A percentile compares a stretch with the other conserved stretches of the same genome.
Conservation (phyloP, 257 asterid genomes). For the Osmanthus fragrans region DNA sequence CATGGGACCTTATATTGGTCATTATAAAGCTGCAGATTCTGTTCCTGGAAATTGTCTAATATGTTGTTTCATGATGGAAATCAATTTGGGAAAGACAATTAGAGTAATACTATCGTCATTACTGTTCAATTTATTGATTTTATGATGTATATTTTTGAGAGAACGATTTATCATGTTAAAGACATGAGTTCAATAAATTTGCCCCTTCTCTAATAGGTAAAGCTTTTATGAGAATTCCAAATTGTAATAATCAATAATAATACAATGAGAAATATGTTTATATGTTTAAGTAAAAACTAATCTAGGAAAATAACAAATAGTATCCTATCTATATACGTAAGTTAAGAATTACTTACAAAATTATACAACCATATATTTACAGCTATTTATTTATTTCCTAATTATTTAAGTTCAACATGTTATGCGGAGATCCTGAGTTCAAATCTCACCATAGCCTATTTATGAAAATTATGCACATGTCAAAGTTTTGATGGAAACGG, state of each 20-base stretch:
- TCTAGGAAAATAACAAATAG: not conserved
- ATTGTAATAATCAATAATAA: too few species aligned
- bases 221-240: not conserved
- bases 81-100: not conserved
- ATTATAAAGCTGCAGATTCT: not conserved
- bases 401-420: not conserved
- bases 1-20: slow-evolving; percentile 14
- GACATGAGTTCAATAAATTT: not conserved
- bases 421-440: not conserved
- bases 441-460: not conserved
- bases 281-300: too few species aligned
- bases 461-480: not conserved
- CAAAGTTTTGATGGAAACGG: not conserved
- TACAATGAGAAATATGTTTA: not conserved
- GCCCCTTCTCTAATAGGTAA: too few species aligned
- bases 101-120: not conserved
- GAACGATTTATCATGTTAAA: not conserved
- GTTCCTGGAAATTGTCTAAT: not conserved
- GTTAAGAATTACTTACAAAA: not conserved
- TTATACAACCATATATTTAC: not conserved
- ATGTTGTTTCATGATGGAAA: not conserved
- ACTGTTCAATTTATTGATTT: not conserved
- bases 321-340: not conserved
- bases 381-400: not conserved
- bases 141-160: not conserved